A percentile compares a stretch with the other conserved stretches of the same genome.
phyloP scores from a whole-genome alignment of 176 grass and related monocot genomes.

The Cenchrus purpureus region DNA sequence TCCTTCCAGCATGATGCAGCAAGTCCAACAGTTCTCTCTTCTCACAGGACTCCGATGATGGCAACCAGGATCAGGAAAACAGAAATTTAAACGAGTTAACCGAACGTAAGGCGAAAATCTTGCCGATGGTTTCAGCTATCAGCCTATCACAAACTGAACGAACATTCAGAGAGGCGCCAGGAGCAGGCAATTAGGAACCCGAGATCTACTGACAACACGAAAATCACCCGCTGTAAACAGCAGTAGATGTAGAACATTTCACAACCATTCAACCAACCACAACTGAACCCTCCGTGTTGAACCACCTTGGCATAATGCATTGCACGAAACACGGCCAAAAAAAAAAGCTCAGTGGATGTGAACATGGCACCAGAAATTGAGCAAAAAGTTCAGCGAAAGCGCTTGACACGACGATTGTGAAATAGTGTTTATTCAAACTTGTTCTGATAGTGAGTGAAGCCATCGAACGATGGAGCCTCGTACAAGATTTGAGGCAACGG shows the following conservation, averaged over 20 bases:
- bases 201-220: too few species aligned
- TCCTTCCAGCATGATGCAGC: not conserved
- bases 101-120: not conserved
- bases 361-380: not conserved
- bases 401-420: not conserved
- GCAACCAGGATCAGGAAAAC: not conserved
- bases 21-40: not conserved
- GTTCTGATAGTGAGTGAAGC: slow-evolving; percentile 46
- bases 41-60: not conserved
- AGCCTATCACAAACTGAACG: too few species aligned
- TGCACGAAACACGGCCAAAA: not conserved
- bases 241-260: too few species aligned
- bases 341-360: not conserved
- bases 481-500: slow-evolving; percentile 33
- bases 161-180: not conserved
- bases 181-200: too few species aligned
- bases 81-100: too few species aligned
- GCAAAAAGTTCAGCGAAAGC: not conserved
- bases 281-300: not conserved
- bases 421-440: slow-evolving; percentile 54
- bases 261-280: not conserved
- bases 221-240: too few species aligned
- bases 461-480: slow-evolving; percentile 57
- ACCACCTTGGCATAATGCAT: not conserved
- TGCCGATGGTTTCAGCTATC: not conserved